Evolutionary conservation across 495 filamentous ascomycete species (phyloP), one percentile per base, ranked within the genome.

Genomic region (Podospora conica): DNA sequence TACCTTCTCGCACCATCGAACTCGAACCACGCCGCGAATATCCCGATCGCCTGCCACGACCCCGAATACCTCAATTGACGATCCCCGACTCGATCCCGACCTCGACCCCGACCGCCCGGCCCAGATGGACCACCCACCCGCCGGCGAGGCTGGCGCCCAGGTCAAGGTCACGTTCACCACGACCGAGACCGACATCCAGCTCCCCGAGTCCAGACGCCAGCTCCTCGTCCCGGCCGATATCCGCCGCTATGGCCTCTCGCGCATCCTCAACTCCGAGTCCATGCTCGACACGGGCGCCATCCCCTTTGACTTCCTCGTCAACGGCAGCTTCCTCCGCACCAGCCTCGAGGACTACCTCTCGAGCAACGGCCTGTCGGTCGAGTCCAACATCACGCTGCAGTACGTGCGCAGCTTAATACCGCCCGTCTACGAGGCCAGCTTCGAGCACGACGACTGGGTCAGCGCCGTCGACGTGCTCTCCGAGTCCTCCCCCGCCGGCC

Each of bases 371-470:
- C 87, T 97, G 64, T 96, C 91, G 53, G 83, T 92, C 28, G 95
- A 98, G 79, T 88, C 88, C 9, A 91, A 88, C 3, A 78, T 98
- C 28, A 89, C 88, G 31, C 84, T 98, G 55, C 93, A 97, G 81
- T 98, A 97, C 80, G 91, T 96, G 9, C 88, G 92, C 65, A 93
- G 92, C 61, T 79, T 96, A 61, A 88, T 96, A 74, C 95, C 95
- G 0, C 96, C 95, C 22, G 79, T 89, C 12, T 90, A 92, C 74
- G 86, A 93, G 54, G 86, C 93, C 7, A 91, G 89, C 63, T 97
- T 96, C 76, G 86, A 96, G 79, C 93, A 98, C 74, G 93, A 97
- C 71, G 94, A 97, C 72, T 98, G 95, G 95, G 90, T 98, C 31
- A 90, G 89, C 74, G 83, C 86, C n/a, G 89, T 97, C n/a, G 91